Percentiles rank a stretch among this genome's conserved stretches.
Conservation (phyloP, 2,329 filamentous ascomycete species). For the Penicillium sp. region DNA sequence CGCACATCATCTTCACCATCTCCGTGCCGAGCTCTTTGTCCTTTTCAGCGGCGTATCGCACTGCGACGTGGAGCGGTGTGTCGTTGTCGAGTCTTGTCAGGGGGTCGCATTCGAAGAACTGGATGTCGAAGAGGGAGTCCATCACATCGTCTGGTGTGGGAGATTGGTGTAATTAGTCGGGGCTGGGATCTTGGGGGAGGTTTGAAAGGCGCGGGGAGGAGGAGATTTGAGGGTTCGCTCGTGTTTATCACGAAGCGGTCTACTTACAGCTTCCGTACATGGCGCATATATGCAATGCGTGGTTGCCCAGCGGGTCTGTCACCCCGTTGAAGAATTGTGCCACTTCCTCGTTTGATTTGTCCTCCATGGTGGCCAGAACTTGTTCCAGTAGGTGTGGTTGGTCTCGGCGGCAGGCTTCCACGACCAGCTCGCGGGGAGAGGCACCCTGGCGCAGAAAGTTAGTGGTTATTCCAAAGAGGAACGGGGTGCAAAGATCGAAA, state of each 20-base stretch:
- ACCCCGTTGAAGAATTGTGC: conserved; percentile 83
- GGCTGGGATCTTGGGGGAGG: background rate
- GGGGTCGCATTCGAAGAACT: conserved; percentile 54
- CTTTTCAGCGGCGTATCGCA: conserved; percentile 52
- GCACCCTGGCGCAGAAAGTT: conserved; percentile 66
- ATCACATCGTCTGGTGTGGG: conserved; percentile 48
- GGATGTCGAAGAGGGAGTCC: conserved; percentile 52
- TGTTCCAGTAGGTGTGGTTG: conserved; percentile 84
- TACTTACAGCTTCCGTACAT: conserved; percentile 79
- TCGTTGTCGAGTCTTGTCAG: conserved; percentile 51
- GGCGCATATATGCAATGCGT: conserved; percentile 88
- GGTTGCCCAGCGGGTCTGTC: conserved; percentile 82
- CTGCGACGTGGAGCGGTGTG: conserved; percentile 51
- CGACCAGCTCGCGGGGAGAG: conserved; percentile 78
- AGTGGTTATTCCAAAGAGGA: background rate
- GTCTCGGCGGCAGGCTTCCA: conserved; percentile 92
- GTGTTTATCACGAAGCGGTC: background rate
- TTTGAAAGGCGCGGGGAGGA: too few relatives aligned
- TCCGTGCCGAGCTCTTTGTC: conserved; percentile 46
- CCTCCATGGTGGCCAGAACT: conserved; percentile 66
- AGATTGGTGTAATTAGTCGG: background rate
- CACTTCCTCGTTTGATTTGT: conserved; percentile 64
- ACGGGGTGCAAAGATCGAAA: background rate
- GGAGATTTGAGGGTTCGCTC: background rate
- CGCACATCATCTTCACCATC: conserved; percentile 56